These are phyloP conservation scores for Colletotrichum magnum DNA, from an alignment of 2,329 filamentous ascomycete species.

Conservation along the genomic window DNA sequence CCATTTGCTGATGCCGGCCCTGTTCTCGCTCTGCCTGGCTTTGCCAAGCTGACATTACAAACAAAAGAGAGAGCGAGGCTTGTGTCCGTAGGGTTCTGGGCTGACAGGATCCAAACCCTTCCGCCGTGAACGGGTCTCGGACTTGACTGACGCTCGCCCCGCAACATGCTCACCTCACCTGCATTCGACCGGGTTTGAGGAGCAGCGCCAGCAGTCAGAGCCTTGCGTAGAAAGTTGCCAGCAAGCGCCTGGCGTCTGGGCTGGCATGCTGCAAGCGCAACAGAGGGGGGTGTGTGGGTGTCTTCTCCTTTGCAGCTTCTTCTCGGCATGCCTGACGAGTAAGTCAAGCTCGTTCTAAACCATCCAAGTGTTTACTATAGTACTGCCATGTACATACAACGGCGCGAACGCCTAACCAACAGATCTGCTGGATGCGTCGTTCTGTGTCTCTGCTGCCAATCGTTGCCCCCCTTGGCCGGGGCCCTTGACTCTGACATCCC, in stretches of 20 bases:
- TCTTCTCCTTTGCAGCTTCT: not conserved
- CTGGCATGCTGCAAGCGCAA: not conserved
- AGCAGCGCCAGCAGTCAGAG: slow-evolving; percentile 8
- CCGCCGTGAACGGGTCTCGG: slow-evolving; percentile 13
- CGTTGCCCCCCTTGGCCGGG: slow-evolving; percentile 16
- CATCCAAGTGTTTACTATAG: no score
- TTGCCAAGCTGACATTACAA: not conserved
- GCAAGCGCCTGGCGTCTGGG: slow-evolving; percentile 14
- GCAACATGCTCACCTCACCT: slow-evolving; percentile 9
- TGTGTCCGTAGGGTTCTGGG: not conserved
- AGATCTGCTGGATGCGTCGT: not conserved
- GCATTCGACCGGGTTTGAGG: slow-evolving; percentile 12
- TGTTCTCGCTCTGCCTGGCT: not conserved
- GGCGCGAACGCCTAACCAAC: not conserved
- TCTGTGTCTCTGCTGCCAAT: slow-evolving; percentile 16
- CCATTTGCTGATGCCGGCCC: no score
- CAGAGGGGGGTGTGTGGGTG: not conserved
- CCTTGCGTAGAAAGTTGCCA: not conserved
- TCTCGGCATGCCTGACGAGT: slow-evolving; percentile 9
- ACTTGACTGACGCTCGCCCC: slow-evolving; percentile 7
- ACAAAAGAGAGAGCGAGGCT: slow-evolving; percentile 5
- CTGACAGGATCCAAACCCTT: slow-evolving; percentile 36
- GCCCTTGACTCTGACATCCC: slow-evolving; percentile 15
- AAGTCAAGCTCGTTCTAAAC: slow-evolving; percentile 4
- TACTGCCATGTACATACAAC: not conserved